Evolutionary conservation across 352 stramenopile species (phyloP), one percentile per base, ranked within the genome.

Genomic region (Pythium graminicola): DNA sequence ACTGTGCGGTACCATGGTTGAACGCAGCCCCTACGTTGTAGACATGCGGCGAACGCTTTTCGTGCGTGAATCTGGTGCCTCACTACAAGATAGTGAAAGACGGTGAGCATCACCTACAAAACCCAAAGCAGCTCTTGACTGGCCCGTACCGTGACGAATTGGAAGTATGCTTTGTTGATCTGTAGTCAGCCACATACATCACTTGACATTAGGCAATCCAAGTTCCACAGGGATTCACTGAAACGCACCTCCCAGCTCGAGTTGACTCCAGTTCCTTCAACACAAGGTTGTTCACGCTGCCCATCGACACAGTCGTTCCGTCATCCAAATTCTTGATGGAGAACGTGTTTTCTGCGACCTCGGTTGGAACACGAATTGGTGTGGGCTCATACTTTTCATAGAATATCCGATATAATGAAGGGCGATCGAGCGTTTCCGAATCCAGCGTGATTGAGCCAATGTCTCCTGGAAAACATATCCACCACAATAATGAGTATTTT

Each of bases 371-470:
- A 19, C 79, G 64, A 33, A 88, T 65, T 0, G 76, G 80, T 31
- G 69, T 86, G 1, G 81, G 79, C 61, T 90, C 76, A 39, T 94
- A 92, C 57, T 92, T 91, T 31, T 94, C 83, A 54, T 92, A 92
- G 42, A 91, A 86, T 36, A 94, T 81, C 49, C 80, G 79, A 69
- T 91, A 94, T 20, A 91, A 52, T 20, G 81, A 92, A 9, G 81
- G 77, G 11, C 66, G 73, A 33, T 91, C 73, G 7, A 94, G 70
- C 4, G 81, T 88, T 64, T 94, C 83, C 4, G 76, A 67, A 49
- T 94, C 83, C 16, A 94, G 65, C 1, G 78, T 92, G 57, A 94
- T 90, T 16, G 78, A 81, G 2, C 83, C 83, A 33, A 92, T 72
- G 31, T 83, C 61, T 3, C 72, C 72, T 78, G 45, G 4, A 26